A percentile compares a stretch with the other conserved stretches of the same genome.
These are phyloP conservation scores for Diddensiella santjacobensis DNA, from an alignment of 805 yeast species.

Conservation along the genomic window DNA sequence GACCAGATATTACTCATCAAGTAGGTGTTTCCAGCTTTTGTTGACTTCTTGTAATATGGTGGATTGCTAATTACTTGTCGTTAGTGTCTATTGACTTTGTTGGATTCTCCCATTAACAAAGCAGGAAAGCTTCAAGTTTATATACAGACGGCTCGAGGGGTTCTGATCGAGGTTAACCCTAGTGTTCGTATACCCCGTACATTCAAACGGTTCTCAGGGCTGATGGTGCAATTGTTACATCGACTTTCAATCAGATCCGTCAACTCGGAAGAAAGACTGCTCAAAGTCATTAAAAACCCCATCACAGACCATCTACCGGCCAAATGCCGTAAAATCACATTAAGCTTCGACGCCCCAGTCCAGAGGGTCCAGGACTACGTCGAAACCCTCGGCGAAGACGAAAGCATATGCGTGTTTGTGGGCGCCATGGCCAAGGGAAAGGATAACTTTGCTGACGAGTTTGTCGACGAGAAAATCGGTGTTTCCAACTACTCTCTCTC, in stretches of 20 bases:
- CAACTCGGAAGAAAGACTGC: conserved; percentile 88
- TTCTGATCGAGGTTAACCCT: conserved; percentile 92
- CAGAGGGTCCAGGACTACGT: conserved; percentile 87
- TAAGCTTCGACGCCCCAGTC: conserved; percentile 88
- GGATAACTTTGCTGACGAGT: conserved; percentile 96
- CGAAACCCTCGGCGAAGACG: conserved; percentile 71
- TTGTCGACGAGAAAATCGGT: conserved; percentile 93
- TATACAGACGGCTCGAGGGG: conserved; percentile 93
- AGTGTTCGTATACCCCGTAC: conserved; percentile 97
- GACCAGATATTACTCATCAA: conserved; percentile 99
- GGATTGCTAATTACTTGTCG: not conserved
- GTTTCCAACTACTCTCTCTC: conserved; percentile 92
- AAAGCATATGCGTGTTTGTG: conserved; percentile 94
- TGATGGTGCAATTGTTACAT: conserved; percentile 95
- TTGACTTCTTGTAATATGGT: not conserved
- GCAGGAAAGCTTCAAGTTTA: conserved; percentile 96
- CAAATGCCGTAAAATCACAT: conserved; percentile 88
- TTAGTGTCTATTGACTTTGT: conserved; percentile 75
- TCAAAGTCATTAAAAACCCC: conserved; percentile 94
- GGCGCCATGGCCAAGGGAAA: conserved; percentile 99
- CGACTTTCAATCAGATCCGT: conserved; percentile 90
- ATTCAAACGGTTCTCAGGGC: conserved; percentile 93
- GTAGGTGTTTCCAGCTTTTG: not conserved
- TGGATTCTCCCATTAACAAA: conserved; percentile 97
- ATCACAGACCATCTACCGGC: conserved; percentile 95